These are phyloP conservation scores for Rhodotorula graminis DNA, from an alignment of 768 basidiomycete species.

Conservation along the genomic window DNA sequence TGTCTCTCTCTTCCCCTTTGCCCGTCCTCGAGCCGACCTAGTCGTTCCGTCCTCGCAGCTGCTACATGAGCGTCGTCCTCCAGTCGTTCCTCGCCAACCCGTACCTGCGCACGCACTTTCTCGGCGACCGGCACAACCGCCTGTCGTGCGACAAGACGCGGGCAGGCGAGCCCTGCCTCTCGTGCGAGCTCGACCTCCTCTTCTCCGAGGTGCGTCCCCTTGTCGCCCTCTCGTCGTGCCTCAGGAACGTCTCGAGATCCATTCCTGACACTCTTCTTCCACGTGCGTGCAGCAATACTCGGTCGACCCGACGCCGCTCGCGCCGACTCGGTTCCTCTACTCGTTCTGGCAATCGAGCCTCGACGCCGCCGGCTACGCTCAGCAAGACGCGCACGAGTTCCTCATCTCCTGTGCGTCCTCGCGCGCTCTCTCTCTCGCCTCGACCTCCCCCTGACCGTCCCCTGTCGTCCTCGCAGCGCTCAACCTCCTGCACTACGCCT, in stretches of 20 bases:
- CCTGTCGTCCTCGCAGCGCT: constrained; percentile 50
- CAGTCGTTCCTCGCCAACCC: constrained; percentile 89
- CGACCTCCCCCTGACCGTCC: too few species aligned
- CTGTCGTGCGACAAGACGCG: constrained; percentile 53
- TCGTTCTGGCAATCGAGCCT: constrained; percentile 69
- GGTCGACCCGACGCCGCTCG: constrained; percentile 57
- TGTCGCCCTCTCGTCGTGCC: background rate
- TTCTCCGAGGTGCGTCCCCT: constrained; percentile 60
- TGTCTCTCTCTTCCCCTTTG: constrained; percentile 6
- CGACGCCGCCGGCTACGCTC: constrained; percentile 83
- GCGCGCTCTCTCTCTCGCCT: background rate
- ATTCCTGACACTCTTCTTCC: background rate
- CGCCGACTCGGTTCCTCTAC: constrained; percentile 74
- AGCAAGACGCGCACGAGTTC: constrained; percentile 90
- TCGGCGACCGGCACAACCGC: constrained; percentile 81
- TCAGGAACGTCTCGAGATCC: background rate
- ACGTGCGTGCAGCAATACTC: background rate
- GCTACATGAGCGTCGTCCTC: constrained; percentile 86
- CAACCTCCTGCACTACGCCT: constrained; percentile 79
- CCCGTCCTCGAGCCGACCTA: constrained; percentile 42
- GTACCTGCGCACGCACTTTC: constrained; percentile 77
- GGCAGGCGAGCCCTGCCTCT: constrained; percentile 36
- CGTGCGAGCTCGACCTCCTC: constrained; percentile 46
- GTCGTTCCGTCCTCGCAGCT: constrained; percentile 57
- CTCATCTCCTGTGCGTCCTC: constrained; percentile 56